Percentiles rank a stretch among this genome's conserved stretches.
Conservation (phyloP, 2,329 filamentous ascomycete species). For the Escovopsis weberi region DNA sequence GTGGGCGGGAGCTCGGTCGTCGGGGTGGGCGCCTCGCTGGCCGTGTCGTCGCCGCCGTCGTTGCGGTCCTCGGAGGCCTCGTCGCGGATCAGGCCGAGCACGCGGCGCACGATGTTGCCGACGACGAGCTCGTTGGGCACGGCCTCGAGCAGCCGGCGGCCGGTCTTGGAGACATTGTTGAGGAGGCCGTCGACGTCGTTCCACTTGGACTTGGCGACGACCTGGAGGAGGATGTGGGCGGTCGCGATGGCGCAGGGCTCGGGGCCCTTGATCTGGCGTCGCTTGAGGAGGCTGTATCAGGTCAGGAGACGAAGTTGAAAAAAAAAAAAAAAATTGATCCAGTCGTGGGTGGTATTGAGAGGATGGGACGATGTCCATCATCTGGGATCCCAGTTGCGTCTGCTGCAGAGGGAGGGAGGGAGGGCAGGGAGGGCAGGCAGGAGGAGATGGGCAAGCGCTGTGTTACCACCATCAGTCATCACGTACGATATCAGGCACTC, state of each 20-base stretch:
- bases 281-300: slow-evolving; percentile 61
- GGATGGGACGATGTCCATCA: no score
- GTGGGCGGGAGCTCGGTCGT: slow-evolving; percentile 23
- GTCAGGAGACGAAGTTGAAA: no score
- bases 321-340: no score
- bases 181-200: slow-evolving; percentile 66
- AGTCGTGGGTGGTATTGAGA: no score
- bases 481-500: slow-evolving; percentile 71
- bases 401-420: no score
- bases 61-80: slow-evolving; percentile 73
- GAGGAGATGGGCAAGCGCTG: no score
- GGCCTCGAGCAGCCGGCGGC: slow-evolving; percentile 62
- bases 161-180: slow-evolving; percentile 63
- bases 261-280: slow-evolving; percentile 77
- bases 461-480: no score
- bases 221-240: slow-evolving; percentile 71
- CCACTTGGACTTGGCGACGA: slow-evolving; percentile 71
- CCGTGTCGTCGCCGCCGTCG: slow-evolving; percentile 44
- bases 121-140: slow-evolving; percentile 85
- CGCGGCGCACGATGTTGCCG: slow-evolving; percentile 83
- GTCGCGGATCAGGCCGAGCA: slow-evolving; percentile 81
- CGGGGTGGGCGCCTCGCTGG: slow-evolving; percentile 31
- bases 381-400: no score
- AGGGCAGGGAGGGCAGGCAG: not conserved
- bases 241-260: slow-evolving; percentile 85